Base-by-base conservation (phyloP, 2,329 filamentous ascomycete species). In the Thermoascus crustaceus region DNA sequence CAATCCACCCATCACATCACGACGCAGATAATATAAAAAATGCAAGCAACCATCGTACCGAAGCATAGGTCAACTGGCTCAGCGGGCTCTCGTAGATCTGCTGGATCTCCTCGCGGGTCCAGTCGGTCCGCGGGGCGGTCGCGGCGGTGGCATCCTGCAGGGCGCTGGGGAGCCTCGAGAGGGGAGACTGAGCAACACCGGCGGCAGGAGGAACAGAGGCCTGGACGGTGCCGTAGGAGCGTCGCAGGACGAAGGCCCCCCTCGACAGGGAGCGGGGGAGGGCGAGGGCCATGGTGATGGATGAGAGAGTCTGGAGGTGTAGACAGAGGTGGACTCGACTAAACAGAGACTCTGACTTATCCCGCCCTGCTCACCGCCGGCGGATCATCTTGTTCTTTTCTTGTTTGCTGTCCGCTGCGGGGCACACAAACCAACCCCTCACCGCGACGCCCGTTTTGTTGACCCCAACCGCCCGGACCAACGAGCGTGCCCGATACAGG, bases 61-160 rank as follows among this genome's bases (percentile, higher is more conserved):
- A 75, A 56, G 82, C 79, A 58, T 78, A 82, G 6, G 80, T 74
- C 50, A 94, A 66, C 54, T 89, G 82, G 68, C 88, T 80, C 55
- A 93, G 67, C 10, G 85, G 84, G 33, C 80, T 81, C 54, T 88
- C 75, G 64, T 91, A 93, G 48, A 94, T 81, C 44, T 82, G 76
- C 7, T 80, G 68, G 43, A 94, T 86, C 63, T 94, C 82, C 44
- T 88, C 78, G 45, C 74, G 77, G 4, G 84, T 85, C 87, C 86
- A 94, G 58, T 80, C 74, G 51, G 79, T 80, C 32, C 85, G 71
- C 8, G 83, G 75, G 30, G 45, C 48, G 4, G 52, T 54, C 13
- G 60, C 57, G 3, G 52, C 46, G 3, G 54, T 54, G 5, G 61
- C 61, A 40, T 63, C 54, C 25, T 55, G 54, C 24, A 65, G 43